These are phyloP conservation scores for Cladophialophora immunda DNA, from an alignment of 2,329 filamentous ascomycete species.

Conservation along the genomic window DNA sequence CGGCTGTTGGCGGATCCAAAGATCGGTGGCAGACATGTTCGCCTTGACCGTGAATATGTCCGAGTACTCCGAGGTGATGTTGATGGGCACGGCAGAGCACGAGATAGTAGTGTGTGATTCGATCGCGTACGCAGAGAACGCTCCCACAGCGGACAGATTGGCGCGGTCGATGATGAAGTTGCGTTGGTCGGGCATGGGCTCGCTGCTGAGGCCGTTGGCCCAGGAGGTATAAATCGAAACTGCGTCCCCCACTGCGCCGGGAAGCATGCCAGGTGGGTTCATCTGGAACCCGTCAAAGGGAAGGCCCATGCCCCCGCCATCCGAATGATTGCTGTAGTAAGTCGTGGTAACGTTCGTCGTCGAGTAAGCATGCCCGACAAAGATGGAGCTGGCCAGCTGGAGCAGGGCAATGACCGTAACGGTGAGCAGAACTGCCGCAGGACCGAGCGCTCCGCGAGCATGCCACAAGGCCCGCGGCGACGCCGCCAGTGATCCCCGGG, in stretches of 20 bases:
- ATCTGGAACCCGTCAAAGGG: slow-evolving; percentile 5
- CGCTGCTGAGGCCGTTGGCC: slow-evolving; percentile 3
- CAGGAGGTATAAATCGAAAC: slow-evolving; percentile 4
- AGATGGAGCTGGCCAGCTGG: slow-evolving; percentile 8
- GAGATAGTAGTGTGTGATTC: neutral
- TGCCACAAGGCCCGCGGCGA: slow-evolving; percentile 2
- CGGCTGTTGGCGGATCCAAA: slow-evolving; percentile 4
- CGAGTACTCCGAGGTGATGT: neutral
- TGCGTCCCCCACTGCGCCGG: slow-evolving; percentile 6
- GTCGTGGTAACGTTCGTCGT: slow-evolving; percentile 5
- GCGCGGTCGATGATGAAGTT: slow-evolving; percentile 10
- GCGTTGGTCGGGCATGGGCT: slow-evolving; percentile 8
- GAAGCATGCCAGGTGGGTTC: slow-evolving; percentile 3
- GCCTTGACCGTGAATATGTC: slow-evolving; percentile 7
- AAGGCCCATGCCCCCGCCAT: slow-evolving; percentile 7
- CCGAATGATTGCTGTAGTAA: slow-evolving; percentile 8
- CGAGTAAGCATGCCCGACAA: slow-evolving; percentile 5
- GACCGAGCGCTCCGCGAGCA: slow-evolving; percentile 2
- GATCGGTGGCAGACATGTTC: neutral
- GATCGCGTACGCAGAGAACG: slow-evolving; percentile 3
- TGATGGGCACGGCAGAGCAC: neutral
- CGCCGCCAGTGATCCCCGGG: neutral
- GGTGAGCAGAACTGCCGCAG: neutral
- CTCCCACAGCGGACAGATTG: slow-evolving; percentile 3
- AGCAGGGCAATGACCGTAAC: slow-evolving; percentile 2